Conservation (phyloP, 1,284 basidiomycete genomes). For the Cutaneotrichosporon spelunceum region DNA sequence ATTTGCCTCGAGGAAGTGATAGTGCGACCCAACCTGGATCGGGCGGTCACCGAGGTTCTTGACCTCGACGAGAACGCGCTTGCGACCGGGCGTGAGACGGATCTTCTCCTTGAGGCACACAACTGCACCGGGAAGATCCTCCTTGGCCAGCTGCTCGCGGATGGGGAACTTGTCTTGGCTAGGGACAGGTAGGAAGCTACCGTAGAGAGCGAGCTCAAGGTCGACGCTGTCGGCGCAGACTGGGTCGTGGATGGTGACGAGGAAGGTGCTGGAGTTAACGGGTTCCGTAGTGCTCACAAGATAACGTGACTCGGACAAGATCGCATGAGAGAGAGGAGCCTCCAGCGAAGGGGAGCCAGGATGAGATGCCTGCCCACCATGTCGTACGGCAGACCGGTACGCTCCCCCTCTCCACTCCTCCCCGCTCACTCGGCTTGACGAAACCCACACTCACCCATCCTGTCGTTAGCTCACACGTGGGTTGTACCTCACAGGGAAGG, state of each 20-base stretch:
- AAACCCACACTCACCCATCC: constrained; percentile 27
- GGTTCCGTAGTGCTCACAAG: not conserved
- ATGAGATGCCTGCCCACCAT: too few relatives aligned
- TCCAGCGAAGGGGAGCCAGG: too few relatives aligned
- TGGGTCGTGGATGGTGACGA: constrained; percentile 92
- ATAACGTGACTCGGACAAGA: not conserved
- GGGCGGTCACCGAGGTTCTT: constrained; percentile 93
- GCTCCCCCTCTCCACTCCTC: not conserved
- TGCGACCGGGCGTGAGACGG: constrained; percentile 67
- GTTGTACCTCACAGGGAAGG: constrained; percentile 65
- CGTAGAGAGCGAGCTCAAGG: constrained; percentile 77
- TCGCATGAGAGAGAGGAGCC: not conserved
- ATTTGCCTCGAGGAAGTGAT: constrained; percentile 90
- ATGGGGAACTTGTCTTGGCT: constrained; percentile 63
- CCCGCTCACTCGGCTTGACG: not conserved
- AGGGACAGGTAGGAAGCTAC: constrained; percentile 85
- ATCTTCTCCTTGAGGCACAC: constrained; percentile 68
- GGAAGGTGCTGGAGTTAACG: constrained; percentile 65
- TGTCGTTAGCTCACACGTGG: constrained; percentile 13
- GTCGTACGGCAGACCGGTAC: not conserved
- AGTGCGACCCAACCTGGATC: constrained; percentile 92
- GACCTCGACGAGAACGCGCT: constrained; percentile 69
- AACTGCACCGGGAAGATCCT: constrained; percentile 68
- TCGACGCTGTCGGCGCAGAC: constrained; percentile 80
- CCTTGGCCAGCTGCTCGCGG: constrained; percentile 57